Conservation (phyloP, 2,329 filamentous ascomycete genomes). For the Ophiostoma himal-ulmi region DNA sequence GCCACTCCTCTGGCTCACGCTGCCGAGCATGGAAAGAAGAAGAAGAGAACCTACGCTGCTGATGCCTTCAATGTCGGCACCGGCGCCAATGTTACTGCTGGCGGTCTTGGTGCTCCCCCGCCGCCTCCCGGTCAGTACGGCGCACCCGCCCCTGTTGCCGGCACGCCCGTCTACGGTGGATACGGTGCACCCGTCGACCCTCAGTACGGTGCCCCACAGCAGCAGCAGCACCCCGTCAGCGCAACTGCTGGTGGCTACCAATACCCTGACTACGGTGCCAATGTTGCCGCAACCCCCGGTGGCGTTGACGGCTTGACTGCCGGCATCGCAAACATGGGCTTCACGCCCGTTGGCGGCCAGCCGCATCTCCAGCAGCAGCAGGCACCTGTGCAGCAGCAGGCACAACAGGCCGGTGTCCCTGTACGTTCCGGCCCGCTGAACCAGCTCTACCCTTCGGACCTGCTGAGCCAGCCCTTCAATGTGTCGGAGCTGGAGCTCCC, state of each 20-base stretch:
- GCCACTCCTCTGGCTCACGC: constrained; percentile 30
- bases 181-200: constrained; percentile 49
- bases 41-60: constrained; percentile 91
- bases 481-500: constrained; percentile 86
- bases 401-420: constrained; percentile 40
- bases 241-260: constrained; percentile 58
- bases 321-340: constrained; percentile 78
- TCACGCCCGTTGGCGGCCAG: constrained; percentile 60
- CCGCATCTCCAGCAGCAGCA: constrained; percentile 37
- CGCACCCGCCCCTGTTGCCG: constrained; percentile 37
- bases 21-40: constrained; percentile 59
- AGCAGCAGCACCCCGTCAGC: constrained; percentile 32
- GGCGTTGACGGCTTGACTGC: constrained; percentile 70
- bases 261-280: constrained; percentile 60
- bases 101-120: constrained; percentile 40
- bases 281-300: constrained; percentile 38
- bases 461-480: constrained; percentile 89
- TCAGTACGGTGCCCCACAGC: constrained; percentile 39
- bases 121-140: constrained; percentile 43
- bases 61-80: constrained; percentile 89
- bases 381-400: constrained; percentile 47
- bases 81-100: constrained; percentile 69
- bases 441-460: constrained; percentile 85
- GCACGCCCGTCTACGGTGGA: constrained; percentile 50
- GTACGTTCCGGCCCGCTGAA: constrained; percentile 58